A percentile compares a stretch with the other conserved stretches of the same genome.
These are phyloP conservation scores for Fraxinus americana DNA, from an alignment of 257 asterid species.

Conservation along the genomic window DNA sequence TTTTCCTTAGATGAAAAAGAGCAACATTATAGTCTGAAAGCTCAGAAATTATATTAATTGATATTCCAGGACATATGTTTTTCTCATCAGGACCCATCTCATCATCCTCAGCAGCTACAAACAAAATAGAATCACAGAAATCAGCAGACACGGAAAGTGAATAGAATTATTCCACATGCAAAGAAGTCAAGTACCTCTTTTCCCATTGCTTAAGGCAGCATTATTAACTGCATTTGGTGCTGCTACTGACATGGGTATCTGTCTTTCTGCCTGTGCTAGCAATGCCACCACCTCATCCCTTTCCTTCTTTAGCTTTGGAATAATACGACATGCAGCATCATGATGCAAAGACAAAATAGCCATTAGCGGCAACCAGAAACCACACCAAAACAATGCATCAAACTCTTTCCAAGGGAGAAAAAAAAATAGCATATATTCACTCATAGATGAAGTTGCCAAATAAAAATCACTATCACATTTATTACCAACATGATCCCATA, in stretches of 20 bases:
- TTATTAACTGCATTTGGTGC: too few relatives aligned
- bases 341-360: constrained; percentile 54
- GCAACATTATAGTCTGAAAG: constrained; percentile 82
- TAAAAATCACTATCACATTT: not conserved
- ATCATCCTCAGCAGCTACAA: constrained; percentile 75
- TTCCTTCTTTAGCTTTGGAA: constrained; percentile 94
- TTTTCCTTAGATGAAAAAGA: constrained; percentile 90
- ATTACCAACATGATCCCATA: not conserved
- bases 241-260: too few relatives aligned
- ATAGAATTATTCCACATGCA: not conserved
- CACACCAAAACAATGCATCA: not conserved
- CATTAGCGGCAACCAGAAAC: constrained; percentile 11
- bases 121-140: constrained; percentile 24
- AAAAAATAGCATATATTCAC: too few relatives aligned
- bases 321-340: constrained; percentile 99
- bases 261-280: too few relatives aligned
- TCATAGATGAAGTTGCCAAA: not conserved
- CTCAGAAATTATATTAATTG: constrained; percentile 69
- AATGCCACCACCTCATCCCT: not conserved
- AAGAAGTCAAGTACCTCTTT: too few relatives aligned
- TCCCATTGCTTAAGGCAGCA: too few relatives aligned
- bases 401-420: too few relatives aligned
- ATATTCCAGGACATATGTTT: constrained; percentile 76
- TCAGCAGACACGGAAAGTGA: constrained; percentile 18
- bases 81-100: constrained; percentile 81